Evolutionary conservation across 2,329 filamentous ascomycete species (phyloP), one percentile per base, ranked within the genome.

Genomic region (Xylariaceae sp.): DNA sequence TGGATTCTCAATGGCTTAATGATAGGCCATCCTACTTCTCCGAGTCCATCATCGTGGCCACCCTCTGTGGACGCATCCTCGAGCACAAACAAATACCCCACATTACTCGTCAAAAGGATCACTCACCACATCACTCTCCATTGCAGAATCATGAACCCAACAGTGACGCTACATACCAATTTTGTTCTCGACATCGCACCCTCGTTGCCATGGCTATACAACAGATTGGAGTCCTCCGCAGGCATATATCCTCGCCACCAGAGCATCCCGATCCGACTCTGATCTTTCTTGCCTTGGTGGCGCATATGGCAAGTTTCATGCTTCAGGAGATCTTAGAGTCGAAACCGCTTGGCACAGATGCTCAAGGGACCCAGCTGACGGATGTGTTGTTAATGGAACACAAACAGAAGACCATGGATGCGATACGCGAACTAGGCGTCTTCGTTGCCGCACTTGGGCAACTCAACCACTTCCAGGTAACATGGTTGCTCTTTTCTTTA

Each of bases 391-490:
- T 29, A 2, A 22, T 19, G 16, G 44, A 47, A 15, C 34, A 41
- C 22, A 19, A 36, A 19, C 37, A 41, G 26, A 30, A 37, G 19
- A 19, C 41, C 3, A 16, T 43, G 26, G 41, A 47, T n/a, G 41
- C 41, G 17, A 35, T 43, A 17, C 18, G 22, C 29, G 38, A 41
- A n/a, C 29, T 47, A 16, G n/a, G 26, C 28, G 3, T 26, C 6
- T 35, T 47, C 8, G 31, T 38, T 24, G 19, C 22, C 31, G 24
- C 38, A 17, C 34, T 47, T 26, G 30, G 36, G 16, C 44, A 47
- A 26, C n/a, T n/a, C n/a, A n/a, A n/a, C n/a, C 29, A 42, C 31
- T 45, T 45, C 32, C 43, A 45, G 39, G 39, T 40, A 37, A 38
- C 32, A 16, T 30, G 18, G 19, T 8, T 37, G 32, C 30, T 31